phyloP scores from a whole-genome alignment of 2,329 filamentous ascomycete species.

The Microthyrium microscopicum region DNA sequence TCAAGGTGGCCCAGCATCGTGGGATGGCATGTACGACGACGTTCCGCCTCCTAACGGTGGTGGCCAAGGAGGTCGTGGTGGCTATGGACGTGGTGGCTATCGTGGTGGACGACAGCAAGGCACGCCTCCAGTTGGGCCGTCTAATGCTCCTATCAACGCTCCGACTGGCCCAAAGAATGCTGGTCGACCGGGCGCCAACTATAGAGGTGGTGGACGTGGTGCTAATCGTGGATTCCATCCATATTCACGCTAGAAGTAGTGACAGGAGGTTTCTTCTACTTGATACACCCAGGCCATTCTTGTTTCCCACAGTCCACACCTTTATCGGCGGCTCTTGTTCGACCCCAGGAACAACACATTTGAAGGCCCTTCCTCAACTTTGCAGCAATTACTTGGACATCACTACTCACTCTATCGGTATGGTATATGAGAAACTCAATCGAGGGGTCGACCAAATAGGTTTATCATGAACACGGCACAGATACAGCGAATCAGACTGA shows the following conservation, averaged over 20 bases:
- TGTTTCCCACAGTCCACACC: no score
- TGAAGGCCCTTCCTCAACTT: no score
- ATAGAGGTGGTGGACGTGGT: slow-evolving; percentile 73
- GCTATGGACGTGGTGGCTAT: slow-evolving; percentile 21
- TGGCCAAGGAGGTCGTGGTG: slow-evolving; percentile 32
- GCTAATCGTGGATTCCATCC: slow-evolving; percentile 55
- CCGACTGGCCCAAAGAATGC: slow-evolving; percentile 95
- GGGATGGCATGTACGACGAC: slow-evolving; percentile 98
- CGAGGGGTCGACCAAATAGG: no score
- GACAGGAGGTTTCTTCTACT: not conserved
- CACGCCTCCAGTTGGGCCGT: slow-evolving; percentile 23
- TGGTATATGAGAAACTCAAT: no score
- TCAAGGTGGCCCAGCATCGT: slow-evolving; percentile 52
- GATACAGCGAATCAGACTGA: no score
- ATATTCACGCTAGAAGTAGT: slow-evolving; percentile 28
- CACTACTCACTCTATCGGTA: no score
- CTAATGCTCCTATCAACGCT: slow-evolving; percentile 62
- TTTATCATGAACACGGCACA: no score
- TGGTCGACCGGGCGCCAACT: slow-evolving; percentile 79
- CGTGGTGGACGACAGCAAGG: slow-evolving; percentile 21
- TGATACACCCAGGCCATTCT: no score
- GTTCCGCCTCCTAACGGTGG: slow-evolving; percentile 63
- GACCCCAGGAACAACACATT: no score
- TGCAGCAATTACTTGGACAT: no score
- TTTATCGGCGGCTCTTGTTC: no score